Percentiles rank a stretch among this genome's conserved stretches.
Conservation (phyloP, 129 eudicot genomes). For the Flaveria sonorensis region DNA sequence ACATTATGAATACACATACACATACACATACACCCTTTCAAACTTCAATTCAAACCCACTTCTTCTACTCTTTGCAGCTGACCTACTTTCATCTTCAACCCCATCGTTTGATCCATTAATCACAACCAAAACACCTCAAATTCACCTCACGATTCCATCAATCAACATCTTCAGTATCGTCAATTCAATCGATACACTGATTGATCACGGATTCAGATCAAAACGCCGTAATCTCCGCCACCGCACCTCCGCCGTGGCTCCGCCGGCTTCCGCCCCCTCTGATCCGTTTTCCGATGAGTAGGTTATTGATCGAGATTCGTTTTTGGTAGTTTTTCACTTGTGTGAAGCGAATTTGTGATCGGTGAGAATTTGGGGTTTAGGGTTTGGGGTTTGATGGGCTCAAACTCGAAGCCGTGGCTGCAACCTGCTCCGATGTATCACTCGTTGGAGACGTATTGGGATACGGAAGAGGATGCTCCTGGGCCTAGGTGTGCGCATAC, state of each 20-base stretch:
- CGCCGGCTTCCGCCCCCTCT: not conserved
- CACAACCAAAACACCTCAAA: not conserved
- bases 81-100: constrained; percentile 11
- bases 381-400: constrained; percentile 58
- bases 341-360: constrained; percentile 20
- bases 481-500: constrained; percentile 94
- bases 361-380: constrained; percentile 1
- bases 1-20: no score
- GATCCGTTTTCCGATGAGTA: not conserved
- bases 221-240: not conserved
- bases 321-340: not conserved
- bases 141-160: constrained; percentile 2
- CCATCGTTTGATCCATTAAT: not conserved
- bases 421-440: constrained; percentile 80
- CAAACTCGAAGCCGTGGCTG: constrained; percentile 81
- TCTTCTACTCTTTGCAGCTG: not conserved
- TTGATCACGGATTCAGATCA: not conserved
- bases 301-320: not conserved
- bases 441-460: constrained; percentile 59
- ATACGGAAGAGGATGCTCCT: constrained; percentile 78
- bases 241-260: not conserved
- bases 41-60: not conserved
- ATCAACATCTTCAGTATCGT: no score
- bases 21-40: no score
- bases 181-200: no score